Conservation (phyloP, 345 rosid genomes). For the Citrus mangshanensis region DNA sequence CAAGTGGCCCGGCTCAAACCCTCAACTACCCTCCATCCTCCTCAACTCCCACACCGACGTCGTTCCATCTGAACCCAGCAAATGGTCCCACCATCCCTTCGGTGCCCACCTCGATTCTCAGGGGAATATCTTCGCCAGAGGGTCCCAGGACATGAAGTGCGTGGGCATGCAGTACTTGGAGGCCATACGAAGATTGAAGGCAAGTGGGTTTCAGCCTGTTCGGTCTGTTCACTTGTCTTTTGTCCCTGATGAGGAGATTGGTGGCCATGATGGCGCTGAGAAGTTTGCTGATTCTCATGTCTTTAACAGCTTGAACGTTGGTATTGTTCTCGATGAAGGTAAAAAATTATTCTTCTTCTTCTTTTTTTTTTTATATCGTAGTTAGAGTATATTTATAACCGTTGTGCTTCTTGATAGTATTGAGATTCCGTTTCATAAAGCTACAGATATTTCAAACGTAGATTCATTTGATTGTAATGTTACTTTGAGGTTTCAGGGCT, state of each 20-base stretch:
- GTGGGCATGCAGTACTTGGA: conserved; percentile 93
- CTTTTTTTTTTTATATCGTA: no score
- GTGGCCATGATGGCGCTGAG: conserved; percentile 85
- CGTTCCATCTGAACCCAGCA: conserved; percentile 70
- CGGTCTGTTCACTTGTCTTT: conserved; percentile 76
- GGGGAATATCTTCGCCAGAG: conserved; percentile 78
- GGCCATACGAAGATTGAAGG: conserved; percentile 67
- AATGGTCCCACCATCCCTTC: conserved; percentile 81
- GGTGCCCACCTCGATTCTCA: conserved; percentile 66
- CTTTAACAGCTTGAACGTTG: conserved; percentile 70
- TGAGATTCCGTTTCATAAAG: no score
- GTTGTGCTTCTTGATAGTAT: no score
- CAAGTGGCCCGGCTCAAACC: conserved; percentile 73
- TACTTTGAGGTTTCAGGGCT: conserved; percentile 43
- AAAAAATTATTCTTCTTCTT: neutral
- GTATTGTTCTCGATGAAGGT: conserved; percentile 91
- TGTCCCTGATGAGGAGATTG: conserved; percentile 94
- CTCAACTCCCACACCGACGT: conserved; percentile 97
- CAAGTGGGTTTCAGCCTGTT: conserved; percentile 56
- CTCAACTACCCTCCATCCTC: conserved; percentile 64
- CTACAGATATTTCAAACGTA: no score
- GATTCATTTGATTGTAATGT: neutral
- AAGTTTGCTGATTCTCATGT: conserved; percentile 58
- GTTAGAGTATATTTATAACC: no score
- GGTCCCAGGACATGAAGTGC: conserved; percentile 99